Percentiles rank a stretch among this genome's conserved stretches.
These are phyloP conservation scores for Akanthomyces muscarius DNA, from an alignment of 2,329 filamentous ascomycete genomes.

Conservation along the genomic window DNA sequence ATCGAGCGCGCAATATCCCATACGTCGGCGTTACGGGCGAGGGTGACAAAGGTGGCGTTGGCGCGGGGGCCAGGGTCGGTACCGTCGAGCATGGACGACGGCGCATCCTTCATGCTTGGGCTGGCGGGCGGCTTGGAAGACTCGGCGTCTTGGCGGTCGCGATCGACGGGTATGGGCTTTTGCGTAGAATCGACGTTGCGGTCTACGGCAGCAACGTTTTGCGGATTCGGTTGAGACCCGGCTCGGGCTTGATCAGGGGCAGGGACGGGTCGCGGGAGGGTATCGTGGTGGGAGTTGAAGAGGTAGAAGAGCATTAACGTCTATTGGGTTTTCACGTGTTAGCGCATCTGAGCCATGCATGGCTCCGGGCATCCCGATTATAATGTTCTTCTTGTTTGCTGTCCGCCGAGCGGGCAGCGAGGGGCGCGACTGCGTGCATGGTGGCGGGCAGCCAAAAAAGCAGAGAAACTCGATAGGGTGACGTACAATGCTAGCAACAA, in stretches of 20 bases:
- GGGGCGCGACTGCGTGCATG: slow-evolving; percentile 11
- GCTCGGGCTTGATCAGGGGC: slow-evolving; percentile 18
- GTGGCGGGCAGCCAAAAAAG: slow-evolving; percentile 14
- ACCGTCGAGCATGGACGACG: slow-evolving; percentile 42
- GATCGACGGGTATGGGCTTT: slow-evolving; percentile 25
- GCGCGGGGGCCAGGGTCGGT: slow-evolving; percentile 67
- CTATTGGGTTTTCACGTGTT: slow-evolving; percentile 31
- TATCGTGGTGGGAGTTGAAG: slow-evolving; percentile 53
- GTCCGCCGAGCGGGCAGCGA: not conserved
- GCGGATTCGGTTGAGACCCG: slow-evolving; percentile 20
- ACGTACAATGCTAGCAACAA: slow-evolving; percentile 80
- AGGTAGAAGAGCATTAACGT: slow-evolving; percentile 75
- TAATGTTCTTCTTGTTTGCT: not conserved
- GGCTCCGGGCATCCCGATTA: not conserved
- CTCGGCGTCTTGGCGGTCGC: slow-evolving; percentile 31
- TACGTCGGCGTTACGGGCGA: slow-evolving; percentile 87
- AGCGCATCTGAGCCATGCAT: slow-evolving; percentile 16
- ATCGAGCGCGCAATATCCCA: slow-evolving; percentile 98
- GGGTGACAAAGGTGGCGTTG: slow-evolving; percentile 96
- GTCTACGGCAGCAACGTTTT: not conserved
- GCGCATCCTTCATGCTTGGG: slow-evolving; percentile 48
- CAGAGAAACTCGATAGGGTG: slow-evolving; percentile 18
- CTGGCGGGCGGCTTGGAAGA: slow-evolving; percentile 48
- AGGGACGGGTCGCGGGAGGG: slow-evolving; percentile 21
- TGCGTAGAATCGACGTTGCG: slow-evolving; percentile 19